phyloP scores from a whole-genome alignment of 2,329 filamentous ascomycete genomes.

The Exophiala viscosa region DNA sequence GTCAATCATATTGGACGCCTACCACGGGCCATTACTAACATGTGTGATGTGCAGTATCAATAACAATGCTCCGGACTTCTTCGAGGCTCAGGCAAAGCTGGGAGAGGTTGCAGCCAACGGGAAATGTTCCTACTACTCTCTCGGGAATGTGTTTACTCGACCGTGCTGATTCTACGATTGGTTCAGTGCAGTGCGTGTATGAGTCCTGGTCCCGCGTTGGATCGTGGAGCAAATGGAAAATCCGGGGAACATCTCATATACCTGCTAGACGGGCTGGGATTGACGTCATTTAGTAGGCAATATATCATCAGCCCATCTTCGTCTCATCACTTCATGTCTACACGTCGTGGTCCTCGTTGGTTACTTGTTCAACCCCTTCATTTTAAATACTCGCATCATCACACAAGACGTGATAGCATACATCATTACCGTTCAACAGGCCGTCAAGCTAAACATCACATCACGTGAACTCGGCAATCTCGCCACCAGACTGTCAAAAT shows the following conservation, averaged over 20 bases:
- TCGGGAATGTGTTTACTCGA: neutral
- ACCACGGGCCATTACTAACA: neutral
- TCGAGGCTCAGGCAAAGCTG: constrained; percentile 2
- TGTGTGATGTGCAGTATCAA: constrained; percentile 10
- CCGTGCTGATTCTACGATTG: neutral
- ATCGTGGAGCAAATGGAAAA: neutral
- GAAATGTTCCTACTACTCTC: neutral
- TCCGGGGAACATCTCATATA: constrained; percentile 1
- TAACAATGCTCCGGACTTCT: constrained; percentile 16
- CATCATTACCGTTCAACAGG: neutral
- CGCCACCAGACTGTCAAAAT: neutral
- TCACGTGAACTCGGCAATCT: neutral
- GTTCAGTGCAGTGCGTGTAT: neutral
- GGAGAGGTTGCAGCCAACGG: neutral
- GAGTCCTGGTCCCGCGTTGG: neutral
- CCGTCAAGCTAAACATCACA: neutral
- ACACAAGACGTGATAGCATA: neutral
- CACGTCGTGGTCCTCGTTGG: too few relatives aligned
- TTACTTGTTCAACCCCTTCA: too few relatives aligned
- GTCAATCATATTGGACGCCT: neutral
- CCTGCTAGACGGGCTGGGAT: neutral
- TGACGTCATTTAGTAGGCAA: neutral
- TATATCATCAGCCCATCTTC: too few relatives aligned
- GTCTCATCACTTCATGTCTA: too few relatives aligned
- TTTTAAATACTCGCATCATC: too few relatives aligned